phyloP scores from a whole-genome alignment of 73 alveolate genomes.

The Effrenium voratum region DNA sequence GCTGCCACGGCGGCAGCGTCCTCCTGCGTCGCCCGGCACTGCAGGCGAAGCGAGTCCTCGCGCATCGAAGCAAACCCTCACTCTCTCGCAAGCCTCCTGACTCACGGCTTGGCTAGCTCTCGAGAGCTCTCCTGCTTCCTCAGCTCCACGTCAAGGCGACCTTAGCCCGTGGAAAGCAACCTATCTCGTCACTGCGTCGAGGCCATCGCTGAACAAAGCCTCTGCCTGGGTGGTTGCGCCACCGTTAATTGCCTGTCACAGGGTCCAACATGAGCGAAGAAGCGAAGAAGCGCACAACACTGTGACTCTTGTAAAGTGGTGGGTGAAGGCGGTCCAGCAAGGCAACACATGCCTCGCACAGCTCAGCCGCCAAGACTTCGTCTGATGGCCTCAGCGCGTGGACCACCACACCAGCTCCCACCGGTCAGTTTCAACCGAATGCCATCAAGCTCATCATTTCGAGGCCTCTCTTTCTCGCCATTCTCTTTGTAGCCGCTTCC shows the following conservation, averaged over 20 bases:
- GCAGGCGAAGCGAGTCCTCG: conserved; percentile 62
- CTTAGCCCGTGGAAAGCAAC: background rate
- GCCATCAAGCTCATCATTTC: background rate
- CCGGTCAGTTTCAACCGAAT: background rate
- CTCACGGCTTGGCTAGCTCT: background rate
- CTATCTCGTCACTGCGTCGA: background rate
- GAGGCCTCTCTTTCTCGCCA: background rate
- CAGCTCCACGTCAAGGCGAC: conserved; percentile 55
- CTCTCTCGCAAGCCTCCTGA: background rate
- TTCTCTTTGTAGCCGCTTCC: conserved; percentile 18
- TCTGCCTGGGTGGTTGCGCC: conserved; percentile 67
- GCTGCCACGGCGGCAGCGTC: conserved; percentile 73
- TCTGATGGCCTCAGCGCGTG: conserved; percentile 11
- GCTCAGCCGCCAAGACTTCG: conserved; percentile 38
- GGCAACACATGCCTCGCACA: conserved; percentile 6
- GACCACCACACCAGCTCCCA: background rate
- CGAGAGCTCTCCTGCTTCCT: background rate
- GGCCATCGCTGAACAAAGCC: background rate
- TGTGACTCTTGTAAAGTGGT: background rate
- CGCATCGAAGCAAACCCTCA: background rate
- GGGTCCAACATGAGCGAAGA: no score
- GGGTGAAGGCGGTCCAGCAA: background rate
- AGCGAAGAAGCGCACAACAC: background rate
- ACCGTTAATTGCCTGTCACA: conserved; percentile 47
- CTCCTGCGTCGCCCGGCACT: conserved; percentile 19